Evolutionary conservation across 2,329 filamentous ascomycete genomes (phyloP), one percentile per base, ranked within the genome.

Genomic region (Talaromyces sp.): DNA sequence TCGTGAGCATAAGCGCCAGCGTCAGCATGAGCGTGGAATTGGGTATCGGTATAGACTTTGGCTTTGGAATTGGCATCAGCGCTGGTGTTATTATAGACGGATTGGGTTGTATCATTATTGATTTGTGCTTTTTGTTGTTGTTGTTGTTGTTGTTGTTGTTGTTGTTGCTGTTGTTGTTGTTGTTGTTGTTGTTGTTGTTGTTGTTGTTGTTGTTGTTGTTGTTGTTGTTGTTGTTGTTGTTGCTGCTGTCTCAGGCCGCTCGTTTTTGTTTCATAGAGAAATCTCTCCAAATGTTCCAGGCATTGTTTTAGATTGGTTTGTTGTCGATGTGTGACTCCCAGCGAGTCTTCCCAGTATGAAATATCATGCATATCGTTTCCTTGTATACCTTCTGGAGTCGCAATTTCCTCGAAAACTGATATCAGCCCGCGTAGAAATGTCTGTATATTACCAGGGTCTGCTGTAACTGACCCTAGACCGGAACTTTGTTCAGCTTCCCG

Each of bases 261-360:
- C 29, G 66, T 59, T 47, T 66, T 67, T 15, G 88, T 86, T 72
- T 89, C 86, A 10, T 74, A 77, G 67, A 94, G 79, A 75, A 97
- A 99, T 25, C 87, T 85, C 58, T 90, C 84, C 0, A 99, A 84
- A 74, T 93, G 87, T 40, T 76, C 75, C 13, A 89, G 83, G 75
- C 94, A 97, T 73, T 88, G 84, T 59, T 87, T 84, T 56, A 99
- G 84, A 61, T 97, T 88, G 75, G 92, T 86, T 61, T 91, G 86
- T 81, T 99, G 95, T 66, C 95, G 89, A 77, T 94, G 92, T 19
- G 92, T 97, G 43, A 97, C 93, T 64, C 93, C 93, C 3, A 97
- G 85, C 4, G 95, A 89, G 72, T 96, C 91, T 78, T 93, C 87
- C 82, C 91, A 88, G 68, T 91, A 87, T 3, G 85, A 84, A 64